Evolutionary conservation across 2,329 filamentous ascomycete species (phyloP).

Genomic region (Mariannaea sp.): DNA sequence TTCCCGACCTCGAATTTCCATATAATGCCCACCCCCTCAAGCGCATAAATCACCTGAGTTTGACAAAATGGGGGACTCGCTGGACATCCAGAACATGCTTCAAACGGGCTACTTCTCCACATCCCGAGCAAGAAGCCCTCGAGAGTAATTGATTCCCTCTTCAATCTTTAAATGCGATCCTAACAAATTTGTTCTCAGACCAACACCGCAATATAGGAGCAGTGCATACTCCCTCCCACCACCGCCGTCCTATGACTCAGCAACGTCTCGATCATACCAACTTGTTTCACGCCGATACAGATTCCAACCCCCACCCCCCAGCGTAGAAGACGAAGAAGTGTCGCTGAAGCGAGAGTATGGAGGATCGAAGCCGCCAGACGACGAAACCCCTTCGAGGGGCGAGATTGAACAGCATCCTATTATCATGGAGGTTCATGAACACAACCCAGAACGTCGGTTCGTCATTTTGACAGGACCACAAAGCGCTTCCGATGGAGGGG

Average conservation of each 20-base stretch:
- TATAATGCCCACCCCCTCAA: slow-evolving; percentile 32
- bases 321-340: slow-evolving; percentile 70
- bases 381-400: slow-evolving; percentile 65
- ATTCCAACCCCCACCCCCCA: slow-evolving; percentile 64
- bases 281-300: slow-evolving; percentile 28
- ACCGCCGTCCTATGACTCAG: slow-evolving; percentile 27
- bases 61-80: slow-evolving; percentile 49
- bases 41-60: slow-evolving; percentile 25
- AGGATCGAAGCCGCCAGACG: slow-evolving; percentile 42
- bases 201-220: slow-evolving; percentile 26
- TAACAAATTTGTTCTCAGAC: slow-evolving; percentile 26
- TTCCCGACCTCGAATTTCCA: slow-evolving; percentile 17
- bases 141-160: slow-evolving; percentile 32
- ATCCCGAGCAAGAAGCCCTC: slow-evolving; percentile 46
- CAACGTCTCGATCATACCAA: slow-evolving; percentile 26
- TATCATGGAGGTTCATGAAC: slow-evolving; percentile 64
- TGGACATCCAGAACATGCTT: slow-evolving; percentile 53
- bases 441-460: slow-evolving; percentile 68
- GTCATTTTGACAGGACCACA: slow-evolving; percentile 56
- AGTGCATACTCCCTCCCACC: slow-evolving; percentile 23
- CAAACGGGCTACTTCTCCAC: slow-evolving; percentile 57
- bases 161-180: slow-evolving; percentile 5
- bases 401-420: slow-evolving; percentile 71
- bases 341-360: slow-evolving; percentile 67
- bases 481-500: slow-evolving; percentile 33